Percentiles rank a stretch among this genome's conserved stretches.
Conservation (phyloP, 2,329 filamentous ascomycete species). For the Orbilia brochopaga region DNA sequence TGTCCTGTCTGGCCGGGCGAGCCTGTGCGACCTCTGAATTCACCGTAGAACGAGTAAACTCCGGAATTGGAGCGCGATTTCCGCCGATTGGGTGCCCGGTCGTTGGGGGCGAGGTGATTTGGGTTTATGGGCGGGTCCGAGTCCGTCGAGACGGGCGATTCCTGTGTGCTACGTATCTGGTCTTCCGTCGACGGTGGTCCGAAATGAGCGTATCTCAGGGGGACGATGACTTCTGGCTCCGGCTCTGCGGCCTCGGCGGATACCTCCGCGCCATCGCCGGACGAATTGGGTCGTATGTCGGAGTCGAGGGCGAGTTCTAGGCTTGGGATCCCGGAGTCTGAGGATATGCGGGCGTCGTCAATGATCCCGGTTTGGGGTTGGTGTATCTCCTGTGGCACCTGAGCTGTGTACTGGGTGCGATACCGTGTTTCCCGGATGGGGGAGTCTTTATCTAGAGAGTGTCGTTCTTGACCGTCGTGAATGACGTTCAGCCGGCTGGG, state of each 20-base stretch:
- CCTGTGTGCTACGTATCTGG: slow-evolving; percentile 51
- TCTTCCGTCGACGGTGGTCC: slow-evolving; percentile 47
- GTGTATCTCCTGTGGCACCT: slow-evolving; percentile 46
- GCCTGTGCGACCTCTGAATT: slow-evolving; percentile 47
- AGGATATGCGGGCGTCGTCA: slow-evolving; percentile 44
- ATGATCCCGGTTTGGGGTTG: slow-evolving; percentile 47
- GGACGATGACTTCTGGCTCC: slow-evolving; percentile 37
- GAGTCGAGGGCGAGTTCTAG: slow-evolving; percentile 31
- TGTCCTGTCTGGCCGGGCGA: slow-evolving; percentile 41
- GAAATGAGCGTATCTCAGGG: slow-evolving; percentile 47
- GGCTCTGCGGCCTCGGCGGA: slow-evolving; percentile 17
- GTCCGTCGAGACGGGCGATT: slow-evolving; percentile 65
- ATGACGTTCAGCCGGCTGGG: slow-evolving; percentile 42
- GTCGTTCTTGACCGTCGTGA: slow-evolving; percentile 36
- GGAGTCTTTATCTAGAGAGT: slow-evolving; percentile 43
- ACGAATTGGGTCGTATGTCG: slow-evolving; percentile 27
- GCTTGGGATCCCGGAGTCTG: slow-evolving; percentile 35
- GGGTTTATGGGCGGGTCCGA: slow-evolving; percentile 60
- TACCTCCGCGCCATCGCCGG: slow-evolving; percentile 16
- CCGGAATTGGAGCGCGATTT: slow-evolving; percentile 33
- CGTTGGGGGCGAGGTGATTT: slow-evolving; percentile 48
- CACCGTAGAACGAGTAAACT: slow-evolving; percentile 49
- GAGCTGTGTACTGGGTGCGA: slow-evolving; percentile 48
- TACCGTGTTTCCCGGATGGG: slow-evolving; percentile 50
- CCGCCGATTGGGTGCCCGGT: slow-evolving; percentile 45